Evolutionary conservation across 805 yeast species (phyloP).

Genomic region (Ogataea glucozyma): DNA sequence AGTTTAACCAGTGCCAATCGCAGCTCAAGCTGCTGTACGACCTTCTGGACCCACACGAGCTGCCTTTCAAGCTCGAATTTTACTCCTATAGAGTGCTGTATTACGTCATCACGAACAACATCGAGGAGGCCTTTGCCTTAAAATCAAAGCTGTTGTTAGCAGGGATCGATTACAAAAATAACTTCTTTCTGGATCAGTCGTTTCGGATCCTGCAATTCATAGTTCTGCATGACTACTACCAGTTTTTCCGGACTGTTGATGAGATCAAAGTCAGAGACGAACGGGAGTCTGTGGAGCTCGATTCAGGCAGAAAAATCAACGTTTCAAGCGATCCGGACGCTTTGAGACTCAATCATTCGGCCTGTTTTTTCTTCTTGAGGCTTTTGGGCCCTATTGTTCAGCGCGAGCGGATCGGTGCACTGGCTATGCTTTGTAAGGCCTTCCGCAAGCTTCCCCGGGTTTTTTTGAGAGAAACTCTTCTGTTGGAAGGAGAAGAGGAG

Average conservation of each 20-base stretch:
- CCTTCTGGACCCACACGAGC: conserved; percentile 22
- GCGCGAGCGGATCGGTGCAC: conserved; percentile 57
- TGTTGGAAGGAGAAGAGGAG: conserved; percentile 37
- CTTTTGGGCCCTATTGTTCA: conserved; percentile 54
- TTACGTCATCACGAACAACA: conserved; percentile 70
- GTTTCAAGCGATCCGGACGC: conserved; percentile 18
- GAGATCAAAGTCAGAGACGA: conserved; percentile 31
- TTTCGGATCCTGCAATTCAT: conserved; percentile 38
- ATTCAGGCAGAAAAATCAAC: conserved; percentile 2
- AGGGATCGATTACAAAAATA: conserved; percentile 7
- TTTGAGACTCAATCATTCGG: conserved; percentile 23
- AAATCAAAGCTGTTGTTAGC: conserved; percentile 26
- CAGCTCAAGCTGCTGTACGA: conserved; percentile 68
- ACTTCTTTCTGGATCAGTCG: conserved; percentile 33
- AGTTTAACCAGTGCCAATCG: conserved; percentile 92
- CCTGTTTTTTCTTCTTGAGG: conserved; percentile 28
- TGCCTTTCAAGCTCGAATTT: conserved; percentile 57
- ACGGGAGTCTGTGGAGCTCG: conserved; percentile 23
- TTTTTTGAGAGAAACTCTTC: conserved; percentile 20
- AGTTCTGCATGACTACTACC: conserved; percentile 49
- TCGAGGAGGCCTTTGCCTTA: conserved; percentile 52
- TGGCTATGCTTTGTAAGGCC: conserved; percentile 56
- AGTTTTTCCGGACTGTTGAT: conserved; percentile 46
- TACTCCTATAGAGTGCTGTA: conserved; percentile 73
- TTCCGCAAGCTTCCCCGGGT: conserved; percentile 47